These are phyloP conservation scores for Aspergillus tanneri DNA, from an alignment of 2,329 filamentous ascomycete genomes.

Conservation along the genomic window DNA sequence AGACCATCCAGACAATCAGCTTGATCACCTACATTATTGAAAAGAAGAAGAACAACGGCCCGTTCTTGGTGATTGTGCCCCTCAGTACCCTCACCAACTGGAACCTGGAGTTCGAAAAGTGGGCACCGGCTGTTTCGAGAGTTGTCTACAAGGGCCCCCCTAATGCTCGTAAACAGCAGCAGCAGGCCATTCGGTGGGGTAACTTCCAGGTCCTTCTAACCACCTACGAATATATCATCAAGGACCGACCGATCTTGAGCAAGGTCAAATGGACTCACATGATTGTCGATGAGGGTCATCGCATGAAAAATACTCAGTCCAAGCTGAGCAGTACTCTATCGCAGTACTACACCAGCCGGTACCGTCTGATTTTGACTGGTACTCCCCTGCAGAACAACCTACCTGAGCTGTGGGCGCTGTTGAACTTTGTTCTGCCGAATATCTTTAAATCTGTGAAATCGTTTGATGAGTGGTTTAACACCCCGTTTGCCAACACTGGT, in stretches of 20 bases:
- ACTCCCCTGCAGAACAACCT: conserved; percentile 97
- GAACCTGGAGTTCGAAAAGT: conserved; percentile 98
- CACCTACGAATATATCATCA: conserved; percentile 99
- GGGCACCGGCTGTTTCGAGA: conserved; percentile 82
- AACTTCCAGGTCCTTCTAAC: conserved; percentile 95
- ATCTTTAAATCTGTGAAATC: conserved; percentile 99
- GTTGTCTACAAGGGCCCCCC: conserved; percentile 98
- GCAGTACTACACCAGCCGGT: conserved; percentile 90
- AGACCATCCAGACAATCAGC: conserved; percentile 98
- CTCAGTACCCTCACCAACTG: conserved; percentile 97
- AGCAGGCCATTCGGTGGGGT: conserved; percentile 90
- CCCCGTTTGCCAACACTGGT: conserved; percentile 96
- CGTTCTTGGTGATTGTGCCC: conserved; percentile 94
- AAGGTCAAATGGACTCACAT: conserved; percentile 99
- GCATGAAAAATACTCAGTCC: conserved; percentile 98
- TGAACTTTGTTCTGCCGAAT: conserved; percentile 96
- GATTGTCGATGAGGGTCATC: conserved; percentile 99
- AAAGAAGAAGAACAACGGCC: conserved; percentile 85
- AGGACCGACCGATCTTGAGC: conserved; percentile 88
- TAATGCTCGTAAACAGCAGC: conserved; percentile 79
- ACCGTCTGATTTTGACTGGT: conserved; percentile 94
- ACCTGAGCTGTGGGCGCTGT: conserved; percentile 91
- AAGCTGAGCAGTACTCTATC: conserved; percentile 95
- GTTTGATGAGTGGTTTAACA: conserved; percentile 99
- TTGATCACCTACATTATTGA: conserved; percentile 97